These are phyloP conservation scores for Stachybotrys chartarum DNA, from an alignment of 2,329 filamentous ascomycete species.

Conservation along the genomic window DNA sequence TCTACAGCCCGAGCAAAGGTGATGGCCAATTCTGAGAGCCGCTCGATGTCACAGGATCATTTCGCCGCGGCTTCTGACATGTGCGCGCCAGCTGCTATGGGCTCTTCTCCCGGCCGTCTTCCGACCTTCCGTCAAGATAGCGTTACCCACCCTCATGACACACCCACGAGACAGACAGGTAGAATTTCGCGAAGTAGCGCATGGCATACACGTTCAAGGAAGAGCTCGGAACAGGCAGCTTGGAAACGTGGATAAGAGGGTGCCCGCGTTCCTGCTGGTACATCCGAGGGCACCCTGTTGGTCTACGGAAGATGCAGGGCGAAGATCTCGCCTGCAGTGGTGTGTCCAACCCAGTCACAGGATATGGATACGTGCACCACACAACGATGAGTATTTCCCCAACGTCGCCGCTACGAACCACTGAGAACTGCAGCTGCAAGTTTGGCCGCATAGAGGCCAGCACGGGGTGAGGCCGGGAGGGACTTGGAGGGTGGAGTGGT, in stretches of 20 bases:
- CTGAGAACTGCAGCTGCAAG: neutral
- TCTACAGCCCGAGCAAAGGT: too few species aligned
- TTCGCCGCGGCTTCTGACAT: too few species aligned
- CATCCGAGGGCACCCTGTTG: neutral
- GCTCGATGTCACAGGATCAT: too few species aligned
- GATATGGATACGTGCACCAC: neutral
- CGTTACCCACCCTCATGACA: neutral
- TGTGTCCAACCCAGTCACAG: too few species aligned
- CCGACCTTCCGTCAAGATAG: neutral
- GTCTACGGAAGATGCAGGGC: neutral
- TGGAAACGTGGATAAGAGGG: neutral
- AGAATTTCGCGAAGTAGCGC: neutral
- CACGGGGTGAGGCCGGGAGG: neutral
- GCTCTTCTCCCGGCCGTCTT: too few species aligned
- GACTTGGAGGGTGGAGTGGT: neutral
- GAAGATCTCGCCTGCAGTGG: neutral
- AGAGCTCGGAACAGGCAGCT: neutral
- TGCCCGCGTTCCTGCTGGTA: neutral
- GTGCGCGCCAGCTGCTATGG: too few species aligned
- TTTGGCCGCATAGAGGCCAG: neutral
- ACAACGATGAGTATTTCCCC: neutral
- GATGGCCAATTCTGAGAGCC: too few species aligned
- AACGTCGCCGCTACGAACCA: neutral
- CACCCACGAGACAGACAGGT: neutral
- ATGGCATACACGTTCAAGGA: neutral